Evolutionary conservation across 164 flowering plant genomes (phyloP).

Genomic region (Macadamia integrifolia): DNA sequence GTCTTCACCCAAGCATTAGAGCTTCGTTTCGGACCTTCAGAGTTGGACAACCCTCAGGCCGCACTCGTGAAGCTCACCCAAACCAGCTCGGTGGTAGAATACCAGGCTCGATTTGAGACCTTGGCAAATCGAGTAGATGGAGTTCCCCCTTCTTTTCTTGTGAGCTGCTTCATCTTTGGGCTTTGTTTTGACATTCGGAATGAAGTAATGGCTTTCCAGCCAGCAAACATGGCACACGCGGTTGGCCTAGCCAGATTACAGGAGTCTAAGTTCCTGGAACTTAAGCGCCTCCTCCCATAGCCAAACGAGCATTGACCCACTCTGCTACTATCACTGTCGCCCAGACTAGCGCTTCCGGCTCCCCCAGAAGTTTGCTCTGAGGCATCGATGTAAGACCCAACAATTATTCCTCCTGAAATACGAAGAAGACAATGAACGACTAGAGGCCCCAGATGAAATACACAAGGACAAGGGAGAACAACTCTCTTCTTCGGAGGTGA

Average conservation of each 20-base stretch:
- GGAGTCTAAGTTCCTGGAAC: neutral
- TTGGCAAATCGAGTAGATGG: neutral
- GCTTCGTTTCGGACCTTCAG: neutral
- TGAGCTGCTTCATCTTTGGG: too few species aligned
- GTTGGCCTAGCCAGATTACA: too few species aligned
- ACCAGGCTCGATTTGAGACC: slow-evolving; percentile 1
- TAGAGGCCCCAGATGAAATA: too few species aligned
- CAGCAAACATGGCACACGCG: too few species aligned
- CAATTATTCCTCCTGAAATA: neutral
- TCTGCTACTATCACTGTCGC: neutral
- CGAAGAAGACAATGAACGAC: too few species aligned
- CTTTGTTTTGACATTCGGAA: too few species aligned
- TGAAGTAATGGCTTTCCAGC: too few species aligned
- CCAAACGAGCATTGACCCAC: neutral
- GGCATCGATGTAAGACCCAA: neutral
- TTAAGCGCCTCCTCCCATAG: neutral
- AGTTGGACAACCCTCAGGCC: neutral
- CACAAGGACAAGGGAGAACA: neutral
- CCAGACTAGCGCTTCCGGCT: neutral
- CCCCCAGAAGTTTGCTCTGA: neutral
- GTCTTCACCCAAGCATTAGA: neutral
- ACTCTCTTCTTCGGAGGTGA: neutral
- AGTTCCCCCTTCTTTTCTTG: neutral
- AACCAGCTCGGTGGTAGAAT: neutral
- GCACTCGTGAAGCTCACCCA: neutral